Conservation (phyloP, 495 filamentous ascomycete genomes). For the Usnea hakonensis region DNA sequence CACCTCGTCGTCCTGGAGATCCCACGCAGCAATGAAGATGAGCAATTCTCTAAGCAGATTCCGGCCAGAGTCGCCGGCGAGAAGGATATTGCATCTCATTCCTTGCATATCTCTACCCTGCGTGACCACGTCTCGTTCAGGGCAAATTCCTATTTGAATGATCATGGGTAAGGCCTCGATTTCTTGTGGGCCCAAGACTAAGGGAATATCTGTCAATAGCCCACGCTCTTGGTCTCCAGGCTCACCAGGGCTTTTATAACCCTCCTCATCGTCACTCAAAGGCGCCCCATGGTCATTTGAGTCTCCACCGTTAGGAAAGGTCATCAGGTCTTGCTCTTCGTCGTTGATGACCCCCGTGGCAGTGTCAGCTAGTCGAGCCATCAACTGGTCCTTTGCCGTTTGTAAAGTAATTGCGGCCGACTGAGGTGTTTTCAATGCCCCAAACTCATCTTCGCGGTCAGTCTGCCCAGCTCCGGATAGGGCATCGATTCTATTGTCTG, state of each 20-base stretch:
- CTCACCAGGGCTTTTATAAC: slow-evolving; percentile 59
- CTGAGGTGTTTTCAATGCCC: slow-evolving; percentile 45
- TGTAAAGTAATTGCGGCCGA: slow-evolving; percentile 48
- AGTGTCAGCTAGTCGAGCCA: slow-evolving; percentile 46
- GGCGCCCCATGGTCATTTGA: slow-evolving; percentile 41
- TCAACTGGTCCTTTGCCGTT: slow-evolving; percentile 52
- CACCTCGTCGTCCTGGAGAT: slow-evolving; percentile 79
- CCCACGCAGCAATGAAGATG: slow-evolving; percentile 95
- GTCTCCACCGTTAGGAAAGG: slow-evolving; percentile 45
- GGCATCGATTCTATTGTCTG: slow-evolving; percentile 4
- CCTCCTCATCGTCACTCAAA: slow-evolving; percentile 68
- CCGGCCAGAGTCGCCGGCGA: slow-evolving; percentile 77
- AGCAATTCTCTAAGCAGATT: slow-evolving; percentile 83
- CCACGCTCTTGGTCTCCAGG: slow-evolving; percentile 80
- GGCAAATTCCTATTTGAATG: slow-evolving; percentile 80
- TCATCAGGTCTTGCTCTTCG: slow-evolving; percentile 41
- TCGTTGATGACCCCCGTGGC: slow-evolving; percentile 37
- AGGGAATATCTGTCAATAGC: slow-evolving; percentile 83
- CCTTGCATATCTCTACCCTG: slow-evolving; percentile 70
- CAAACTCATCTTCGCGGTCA: slow-evolving; percentile 38
- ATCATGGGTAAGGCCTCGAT: slow-evolving; percentile 95
- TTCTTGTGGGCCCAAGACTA: slow-evolving; percentile 84
- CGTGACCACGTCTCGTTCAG: slow-evolving; percentile 37
- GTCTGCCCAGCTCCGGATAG: slow-evolving; percentile 12
- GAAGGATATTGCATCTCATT: slow-evolving; percentile 75